Percentiles rank a stretch among this genome's conserved stretches.
Conservation (phyloP, 2,329 filamentous ascomycete genomes). For the Aspergillus quadrilineatus region DNA sequence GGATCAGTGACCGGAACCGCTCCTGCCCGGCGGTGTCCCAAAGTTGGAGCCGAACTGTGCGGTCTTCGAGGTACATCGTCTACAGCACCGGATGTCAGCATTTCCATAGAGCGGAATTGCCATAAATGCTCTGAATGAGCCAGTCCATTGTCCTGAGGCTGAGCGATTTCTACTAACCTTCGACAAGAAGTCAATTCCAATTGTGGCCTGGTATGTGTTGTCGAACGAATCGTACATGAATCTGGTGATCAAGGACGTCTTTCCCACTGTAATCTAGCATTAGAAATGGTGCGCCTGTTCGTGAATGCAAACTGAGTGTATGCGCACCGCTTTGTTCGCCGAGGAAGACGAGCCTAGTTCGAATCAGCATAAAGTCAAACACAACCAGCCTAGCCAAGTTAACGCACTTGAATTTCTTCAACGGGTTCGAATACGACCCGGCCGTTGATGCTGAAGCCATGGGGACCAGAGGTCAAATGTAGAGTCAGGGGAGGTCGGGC, state of each 20-base stretch:
- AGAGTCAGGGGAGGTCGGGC: constrained; percentile 32
- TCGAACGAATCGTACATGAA: constrained; percentile 99
- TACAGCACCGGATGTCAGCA: constrained; percentile 34
- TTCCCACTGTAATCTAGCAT: constrained; percentile 68
- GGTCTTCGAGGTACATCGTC: constrained; percentile 99
- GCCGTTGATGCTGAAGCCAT: constrained; percentile 75
- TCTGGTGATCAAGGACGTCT: constrained; percentile 95
- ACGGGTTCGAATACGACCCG: constrained; percentile 93
- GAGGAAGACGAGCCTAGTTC: constrained; percentile 81
- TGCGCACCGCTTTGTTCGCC: constrained; percentile 93
- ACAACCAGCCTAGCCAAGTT: background rate
- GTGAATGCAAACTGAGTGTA: background rate
- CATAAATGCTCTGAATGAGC: background rate
- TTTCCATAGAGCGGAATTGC: background rate
- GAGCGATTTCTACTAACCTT: constrained; percentile 62
- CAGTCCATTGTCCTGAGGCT: background rate
- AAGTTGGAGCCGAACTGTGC: constrained; percentile 92
- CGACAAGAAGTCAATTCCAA: constrained; percentile 98
- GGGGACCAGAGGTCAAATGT: constrained; percentile 38
- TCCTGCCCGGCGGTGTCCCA: constrained; percentile 99
- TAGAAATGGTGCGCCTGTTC: constrained; percentile 15
- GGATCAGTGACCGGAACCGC: constrained; percentile 93
- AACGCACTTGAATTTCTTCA: constrained; percentile 98
- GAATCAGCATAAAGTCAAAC: constrained; percentile 27
- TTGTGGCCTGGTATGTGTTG: constrained; percentile 99